Conservation (phyloP, 2,329 filamentous ascomycete genomes). For the Chaetomiaceae sp. region DNA sequence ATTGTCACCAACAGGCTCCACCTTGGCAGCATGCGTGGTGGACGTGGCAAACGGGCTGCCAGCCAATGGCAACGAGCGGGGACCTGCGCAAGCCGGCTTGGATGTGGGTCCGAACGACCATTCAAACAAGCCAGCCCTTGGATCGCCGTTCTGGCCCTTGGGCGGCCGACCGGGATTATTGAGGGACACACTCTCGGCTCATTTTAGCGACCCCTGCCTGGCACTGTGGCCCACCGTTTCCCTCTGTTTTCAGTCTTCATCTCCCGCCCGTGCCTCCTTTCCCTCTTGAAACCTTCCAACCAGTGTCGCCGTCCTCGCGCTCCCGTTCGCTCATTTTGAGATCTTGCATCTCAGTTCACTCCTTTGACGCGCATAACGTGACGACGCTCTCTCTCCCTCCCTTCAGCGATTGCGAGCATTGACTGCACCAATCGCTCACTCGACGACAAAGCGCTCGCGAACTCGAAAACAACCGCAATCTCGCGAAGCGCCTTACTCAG, state of each 20-base stretch:
- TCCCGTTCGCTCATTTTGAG: constrained; percentile 24
- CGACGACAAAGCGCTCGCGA: not conserved
- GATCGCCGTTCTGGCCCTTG: constrained; percentile 14
- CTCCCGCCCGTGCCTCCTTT: constrained; percentile 11
- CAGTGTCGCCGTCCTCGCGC: constrained; percentile 17
- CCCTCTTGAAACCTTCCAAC: constrained; percentile 12
- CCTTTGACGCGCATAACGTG: constrained; percentile 17
- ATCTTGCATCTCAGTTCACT: constrained; percentile 25
- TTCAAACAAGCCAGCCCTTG: not conserved
- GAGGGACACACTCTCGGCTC: constrained; percentile 11
- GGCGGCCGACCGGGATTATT: constrained; percentile 8
- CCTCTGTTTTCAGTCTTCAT: constrained; percentile 7
- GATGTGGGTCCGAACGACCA: constrained; percentile 6
- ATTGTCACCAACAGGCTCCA: not conserved
- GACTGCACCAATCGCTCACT: constrained; percentile 12
- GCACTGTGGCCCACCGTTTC: too few relatives aligned
- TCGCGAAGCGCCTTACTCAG: too few relatives aligned
- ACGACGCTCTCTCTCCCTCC: constrained; percentile 11
- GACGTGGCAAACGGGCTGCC: not conserved
- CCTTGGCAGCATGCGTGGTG: not conserved
- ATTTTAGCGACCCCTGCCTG: constrained; percentile 15
- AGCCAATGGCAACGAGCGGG: constrained; percentile 11
- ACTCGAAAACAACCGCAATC: not conserved
- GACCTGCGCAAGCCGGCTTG: constrained; percentile 16
- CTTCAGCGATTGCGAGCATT: constrained; percentile 11